Conservation (phyloP, 352 stramenopile species). For the Phytophthora palmivora region DNA sequence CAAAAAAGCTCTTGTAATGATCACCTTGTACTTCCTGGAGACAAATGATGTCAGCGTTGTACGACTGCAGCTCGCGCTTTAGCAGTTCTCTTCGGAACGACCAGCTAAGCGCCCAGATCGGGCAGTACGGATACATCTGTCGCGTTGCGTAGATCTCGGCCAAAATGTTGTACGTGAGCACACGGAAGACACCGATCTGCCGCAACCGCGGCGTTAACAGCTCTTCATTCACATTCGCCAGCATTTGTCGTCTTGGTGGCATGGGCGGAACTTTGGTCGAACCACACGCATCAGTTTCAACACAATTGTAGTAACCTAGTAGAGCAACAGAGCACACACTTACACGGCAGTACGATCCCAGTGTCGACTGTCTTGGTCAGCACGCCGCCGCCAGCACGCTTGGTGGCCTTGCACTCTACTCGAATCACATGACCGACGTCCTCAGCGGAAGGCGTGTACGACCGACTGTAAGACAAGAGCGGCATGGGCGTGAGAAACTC, state of each 20-base stretch:
- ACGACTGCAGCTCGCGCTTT: conserved; percentile 89
- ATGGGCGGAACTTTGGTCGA: conserved; percentile 70
- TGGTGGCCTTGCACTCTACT: conserved; percentile 79
- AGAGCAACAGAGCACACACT: conserved; percentile 42
- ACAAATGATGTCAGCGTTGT: conserved; percentile 97
- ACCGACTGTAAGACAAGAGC: conserved; percentile 55
- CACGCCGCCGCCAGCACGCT: conserved; percentile 53
- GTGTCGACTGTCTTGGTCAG: conserved; percentile 85
- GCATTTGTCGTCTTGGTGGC: conserved; percentile 81
- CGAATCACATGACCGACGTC: conserved; percentile 85
- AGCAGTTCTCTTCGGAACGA: conserved; percentile 95
- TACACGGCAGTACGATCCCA: conserved; percentile 88
- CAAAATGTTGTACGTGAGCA: conserved; percentile 93
- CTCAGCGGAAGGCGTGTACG: conserved; percentile 67
- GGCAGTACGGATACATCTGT: conserved; percentile 97
- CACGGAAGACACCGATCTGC: conserved; percentile 83
- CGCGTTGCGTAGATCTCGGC: conserved; percentile 92
- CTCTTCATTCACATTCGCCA: conserved; percentile 84
- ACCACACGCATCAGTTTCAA: conserved; percentile 37
- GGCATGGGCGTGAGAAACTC: conserved; percentile 41
- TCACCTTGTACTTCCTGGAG: conserved; percentile 98
- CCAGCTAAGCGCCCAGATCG: conserved; percentile 97
- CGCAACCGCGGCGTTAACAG: conserved; percentile 70
- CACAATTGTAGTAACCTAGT: conserved; percentile 19
- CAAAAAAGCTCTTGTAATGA: conserved; percentile 98